Evolutionary conservation across 176 grass and related monocot genomes (phyloP).

Genomic region (Tillandsia fasciculata): DNA sequence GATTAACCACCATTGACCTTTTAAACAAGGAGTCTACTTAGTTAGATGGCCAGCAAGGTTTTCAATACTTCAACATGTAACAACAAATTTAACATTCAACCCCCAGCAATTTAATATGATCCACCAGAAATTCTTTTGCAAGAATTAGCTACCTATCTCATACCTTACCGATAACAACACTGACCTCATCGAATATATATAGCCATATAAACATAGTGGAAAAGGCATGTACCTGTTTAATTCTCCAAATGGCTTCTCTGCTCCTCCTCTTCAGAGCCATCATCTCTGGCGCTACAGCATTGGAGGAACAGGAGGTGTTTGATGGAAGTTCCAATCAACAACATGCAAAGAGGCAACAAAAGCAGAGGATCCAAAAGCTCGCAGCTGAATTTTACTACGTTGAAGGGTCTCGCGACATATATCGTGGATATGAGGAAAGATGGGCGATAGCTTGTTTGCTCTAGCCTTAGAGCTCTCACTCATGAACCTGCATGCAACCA

Average conservation of each 20-base stretch:
- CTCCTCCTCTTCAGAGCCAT: constrained; percentile 49
- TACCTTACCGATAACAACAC: constrained; percentile 18
- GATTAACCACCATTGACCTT: neutral
- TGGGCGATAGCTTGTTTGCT: constrained; percentile 38
- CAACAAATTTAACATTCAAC: neutral
- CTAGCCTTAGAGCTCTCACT: constrained; percentile 23
- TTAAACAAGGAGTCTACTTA: neutral
- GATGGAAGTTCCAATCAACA: constrained; percentile 8
- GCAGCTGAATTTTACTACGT: neutral
- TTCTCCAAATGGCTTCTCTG: constrained; percentile 49
- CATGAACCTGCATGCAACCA: constrained; percentile 33
- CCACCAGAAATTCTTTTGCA: constrained; percentile 16
- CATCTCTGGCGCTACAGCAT: neutral
- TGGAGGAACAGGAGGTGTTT: neutral
- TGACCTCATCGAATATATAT: constrained; percentile 20
- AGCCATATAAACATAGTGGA: constrained; percentile 3
- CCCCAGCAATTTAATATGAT: constrained; percentile 28
- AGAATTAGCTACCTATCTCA: constrained; percentile 15
- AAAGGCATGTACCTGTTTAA: constrained; percentile 9
- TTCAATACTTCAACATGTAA: neutral
- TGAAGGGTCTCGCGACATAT: neutral
- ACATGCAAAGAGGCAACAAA: constrained; percentile 7
- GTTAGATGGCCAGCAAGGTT: neutral
- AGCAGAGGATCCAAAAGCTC: neutral
- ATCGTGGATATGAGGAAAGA: constrained; percentile 19